phyloP scores from a whole-genome alignment of 306 rosid species.

The Neltuma alba region DNA sequence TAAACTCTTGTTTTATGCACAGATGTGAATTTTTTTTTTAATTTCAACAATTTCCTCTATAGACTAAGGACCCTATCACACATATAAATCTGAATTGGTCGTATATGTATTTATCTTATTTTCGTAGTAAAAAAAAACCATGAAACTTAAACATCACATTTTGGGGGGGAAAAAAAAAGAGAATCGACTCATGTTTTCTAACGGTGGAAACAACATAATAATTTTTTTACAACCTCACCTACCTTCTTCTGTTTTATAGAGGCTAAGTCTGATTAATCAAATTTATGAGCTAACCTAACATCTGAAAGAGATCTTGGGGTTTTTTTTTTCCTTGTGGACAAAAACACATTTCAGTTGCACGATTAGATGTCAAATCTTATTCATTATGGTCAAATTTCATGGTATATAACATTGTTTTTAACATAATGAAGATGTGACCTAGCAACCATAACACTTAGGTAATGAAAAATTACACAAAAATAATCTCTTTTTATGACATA shows the following conservation, averaged over 20 bases:
- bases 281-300: background rate
- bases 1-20: too few relatives aligned
- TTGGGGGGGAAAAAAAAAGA: too few relatives aligned
- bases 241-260: background rate
- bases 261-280: background rate
- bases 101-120: too few relatives aligned
- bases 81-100: too few relatives aligned
- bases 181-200: background rate
- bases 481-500: background rate
- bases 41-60: too few relatives aligned
- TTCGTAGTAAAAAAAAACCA: too few relatives aligned
- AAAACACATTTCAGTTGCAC: too few relatives aligned
- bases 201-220: background rate
- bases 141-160: too few relatives aligned
- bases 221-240: background rate
- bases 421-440: background rate
- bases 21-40: too few relatives aligned
- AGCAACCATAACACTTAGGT: background rate
- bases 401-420: background rate
- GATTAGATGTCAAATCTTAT: background rate
- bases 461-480: background rate
- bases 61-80: too few relatives aligned
- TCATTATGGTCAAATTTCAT: conserved; percentile 5
- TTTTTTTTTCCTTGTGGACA: background rate
- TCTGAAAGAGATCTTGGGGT: background rate